Percentiles rank a stretch among this genome's conserved stretches.
Evolutionary conservation across 2,329 filamentous ascomycete genomes (phyloP).

Genomic region (Paramyrothecium sp.): DNA sequence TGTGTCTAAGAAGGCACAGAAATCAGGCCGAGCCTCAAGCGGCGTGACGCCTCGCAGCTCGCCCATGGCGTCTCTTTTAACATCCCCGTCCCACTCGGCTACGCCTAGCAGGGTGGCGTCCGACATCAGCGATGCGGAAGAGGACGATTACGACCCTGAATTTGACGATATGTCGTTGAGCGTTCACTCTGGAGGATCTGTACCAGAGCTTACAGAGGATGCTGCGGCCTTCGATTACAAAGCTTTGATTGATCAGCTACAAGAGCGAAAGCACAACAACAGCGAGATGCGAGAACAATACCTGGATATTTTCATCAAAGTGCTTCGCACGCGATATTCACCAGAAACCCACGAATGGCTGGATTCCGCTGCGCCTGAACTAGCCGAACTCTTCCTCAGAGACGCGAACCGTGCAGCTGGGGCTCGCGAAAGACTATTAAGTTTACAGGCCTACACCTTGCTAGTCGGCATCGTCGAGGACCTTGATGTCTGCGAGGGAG

Average conservation of each 20-base stretch:
- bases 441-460: conserved; percentile 69
- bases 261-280: conserved; percentile 75
- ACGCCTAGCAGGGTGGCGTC: conserved; percentile 62
- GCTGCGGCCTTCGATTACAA: conserved; percentile 59
- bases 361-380: conserved; percentile 37
- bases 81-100: conserved; percentile 59
- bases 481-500: conserved; percentile 27
- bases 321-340: conserved; percentile 51
- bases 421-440: conserved; percentile 66
- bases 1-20: conserved; percentile 64
- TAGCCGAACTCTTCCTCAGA: conserved; percentile 65
- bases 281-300: conserved; percentile 63
- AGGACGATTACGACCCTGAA: conserved; percentile 36
- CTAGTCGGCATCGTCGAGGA: conserved; percentile 69
- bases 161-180: conserved; percentile 43
- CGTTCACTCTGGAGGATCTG: conserved; percentile 38
- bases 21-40: conserved; percentile 57
- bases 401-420: conserved; percentile 69
- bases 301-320: conserved; percentile 31
- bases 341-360: conserved; percentile 8
- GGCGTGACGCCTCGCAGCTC: conserved; percentile 57
- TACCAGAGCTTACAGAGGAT: conserved; percentile 60
- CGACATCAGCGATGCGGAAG: conserved; percentile 57
- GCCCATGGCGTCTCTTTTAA: conserved; percentile 54
- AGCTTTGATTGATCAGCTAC: conserved; percentile 68